phyloP scores from a whole-genome alignment of 148 eudicot genomes.

The Salicornia ramosissima region DNA sequence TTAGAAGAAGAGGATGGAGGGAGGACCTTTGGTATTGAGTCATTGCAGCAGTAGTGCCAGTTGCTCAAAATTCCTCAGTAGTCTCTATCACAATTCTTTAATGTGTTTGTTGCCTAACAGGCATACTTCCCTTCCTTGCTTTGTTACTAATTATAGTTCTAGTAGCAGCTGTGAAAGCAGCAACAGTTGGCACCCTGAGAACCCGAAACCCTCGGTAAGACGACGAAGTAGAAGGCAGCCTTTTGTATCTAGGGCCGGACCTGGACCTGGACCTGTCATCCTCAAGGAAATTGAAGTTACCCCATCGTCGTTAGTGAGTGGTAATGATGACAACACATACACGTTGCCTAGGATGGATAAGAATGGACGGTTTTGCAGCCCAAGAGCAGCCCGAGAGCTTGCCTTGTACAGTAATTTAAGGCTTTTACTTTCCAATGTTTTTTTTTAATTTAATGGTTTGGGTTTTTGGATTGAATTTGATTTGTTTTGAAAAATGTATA shows the following conservation, averaged over 20 bases:
- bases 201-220: constrained; percentile 1
- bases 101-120: constrained; percentile 1
- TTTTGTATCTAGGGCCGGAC: neutral
- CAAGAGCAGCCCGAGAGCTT: constrained; percentile 91
- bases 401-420: constrained; percentile 50
- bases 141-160: constrained; percentile 6
- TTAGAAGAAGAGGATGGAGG: constrained; percentile 23
- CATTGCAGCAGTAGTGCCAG: constrained; percentile 15
- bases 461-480: neutral
- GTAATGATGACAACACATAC: constrained; percentile 19
- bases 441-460: no score
- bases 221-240: constrained; percentile 11
- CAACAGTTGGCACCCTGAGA: constrained; percentile 1
- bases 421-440: neutral
- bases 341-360: constrained; percentile 58
- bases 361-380: constrained; percentile 84
- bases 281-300: constrained; percentile 18
- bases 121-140: neutral
- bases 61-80: constrained; percentile 8
- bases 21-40: constrained; percentile 27
- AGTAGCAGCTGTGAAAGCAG: constrained; percentile 2
- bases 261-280: constrained; percentile 11
- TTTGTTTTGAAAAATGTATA: constrained; percentile 2
- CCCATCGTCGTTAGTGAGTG: constrained; percentile 6
- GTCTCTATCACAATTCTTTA: constrained; percentile 4